phyloP scores from a whole-genome alignment of 352 stramenopile species.

The Peronosclerospora sorghi region DNA sequence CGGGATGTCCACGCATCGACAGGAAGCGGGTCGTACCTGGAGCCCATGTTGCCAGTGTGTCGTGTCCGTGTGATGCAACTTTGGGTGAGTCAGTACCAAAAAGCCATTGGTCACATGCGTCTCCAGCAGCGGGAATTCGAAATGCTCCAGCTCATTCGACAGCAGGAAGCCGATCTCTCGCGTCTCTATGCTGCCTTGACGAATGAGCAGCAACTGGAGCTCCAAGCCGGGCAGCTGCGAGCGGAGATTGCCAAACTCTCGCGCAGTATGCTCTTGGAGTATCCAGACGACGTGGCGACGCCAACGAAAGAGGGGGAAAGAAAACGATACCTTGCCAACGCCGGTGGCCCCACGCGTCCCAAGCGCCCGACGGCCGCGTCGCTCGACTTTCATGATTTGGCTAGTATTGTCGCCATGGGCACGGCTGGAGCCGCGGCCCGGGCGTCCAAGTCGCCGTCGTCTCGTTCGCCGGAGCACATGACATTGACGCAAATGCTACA shows the following conservation, averaged over 20 bases:
- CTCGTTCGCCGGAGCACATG: slow-evolving; percentile 19
- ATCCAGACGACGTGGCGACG: slow-evolving; percentile 24
- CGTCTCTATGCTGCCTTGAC: slow-evolving; percentile 47
- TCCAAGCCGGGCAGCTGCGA: slow-evolving; percentile 50
- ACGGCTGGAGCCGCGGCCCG: slow-evolving; percentile 18
- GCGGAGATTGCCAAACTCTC: slow-evolving; percentile 63
- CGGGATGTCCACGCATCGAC: slow-evolving; percentile 11
- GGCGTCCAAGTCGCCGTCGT: slow-evolving; percentile 1
- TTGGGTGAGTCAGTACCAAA: slow-evolving; percentile 80
- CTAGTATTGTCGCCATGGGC: slow-evolving; percentile 29
- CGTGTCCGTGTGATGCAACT: slow-evolving; percentile 81
- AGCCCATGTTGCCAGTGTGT: slow-evolving; percentile 73
- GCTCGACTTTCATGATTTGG: slow-evolving; percentile 42
- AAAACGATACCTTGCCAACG: slow-evolving; percentile 8
- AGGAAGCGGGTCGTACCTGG: slow-evolving; percentile 26
- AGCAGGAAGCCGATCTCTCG: slow-evolving; percentile 70
- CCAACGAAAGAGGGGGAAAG: slow-evolving; percentile 12
- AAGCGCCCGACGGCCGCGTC: slow-evolving; percentile 24
- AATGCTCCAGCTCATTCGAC: slow-evolving; percentile 70
- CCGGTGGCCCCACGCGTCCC: background rate
- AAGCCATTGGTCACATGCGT: slow-evolving; percentile 81
- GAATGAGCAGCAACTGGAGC: slow-evolving; percentile 47
- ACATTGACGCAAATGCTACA: slow-evolving; percentile 29
- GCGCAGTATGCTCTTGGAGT: slow-evolving; percentile 66
- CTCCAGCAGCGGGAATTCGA: slow-evolving; percentile 80